Evolutionary conservation across 2,329 filamentous ascomycete species (phyloP).

Genomic region (Fusarium duplospermum): DNA sequence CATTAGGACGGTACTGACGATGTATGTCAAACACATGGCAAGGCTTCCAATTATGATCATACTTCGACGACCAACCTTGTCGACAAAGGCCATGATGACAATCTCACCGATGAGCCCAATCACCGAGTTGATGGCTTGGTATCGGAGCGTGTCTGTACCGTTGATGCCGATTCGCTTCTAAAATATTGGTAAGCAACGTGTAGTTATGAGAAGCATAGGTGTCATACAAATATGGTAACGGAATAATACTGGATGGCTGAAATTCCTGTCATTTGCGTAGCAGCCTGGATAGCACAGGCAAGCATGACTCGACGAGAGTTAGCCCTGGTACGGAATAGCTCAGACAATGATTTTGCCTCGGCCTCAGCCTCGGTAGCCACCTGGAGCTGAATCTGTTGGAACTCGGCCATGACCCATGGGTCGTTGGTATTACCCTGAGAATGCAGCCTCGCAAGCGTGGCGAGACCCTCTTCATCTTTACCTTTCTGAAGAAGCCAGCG

Average conservation of each 20-base stretch:
- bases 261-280: neutral
- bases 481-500: neutral
- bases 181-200: neutral
- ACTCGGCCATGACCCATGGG: neutral
- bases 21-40: neutral
- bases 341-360: neutral
- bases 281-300: neutral
- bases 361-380: neutral
- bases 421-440: neutral
- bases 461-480: neutral
- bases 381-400: neutral
- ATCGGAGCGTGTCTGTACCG: neutral
- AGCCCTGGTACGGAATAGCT: neutral
- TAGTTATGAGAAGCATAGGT: neutral
- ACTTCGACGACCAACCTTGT: neutral
- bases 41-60: neutral
- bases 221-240: neutral
- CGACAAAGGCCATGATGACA: neutral
- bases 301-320: neutral
- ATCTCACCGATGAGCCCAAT: neutral
- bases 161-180: neutral
- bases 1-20: neutral
- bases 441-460: neutral
- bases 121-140: neutral
- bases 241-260: neutral